These are phyloP conservation scores for Coniophora puteana DNA, from an alignment of 1,284 basidiomycete species.

Conservation along the genomic window DNA sequence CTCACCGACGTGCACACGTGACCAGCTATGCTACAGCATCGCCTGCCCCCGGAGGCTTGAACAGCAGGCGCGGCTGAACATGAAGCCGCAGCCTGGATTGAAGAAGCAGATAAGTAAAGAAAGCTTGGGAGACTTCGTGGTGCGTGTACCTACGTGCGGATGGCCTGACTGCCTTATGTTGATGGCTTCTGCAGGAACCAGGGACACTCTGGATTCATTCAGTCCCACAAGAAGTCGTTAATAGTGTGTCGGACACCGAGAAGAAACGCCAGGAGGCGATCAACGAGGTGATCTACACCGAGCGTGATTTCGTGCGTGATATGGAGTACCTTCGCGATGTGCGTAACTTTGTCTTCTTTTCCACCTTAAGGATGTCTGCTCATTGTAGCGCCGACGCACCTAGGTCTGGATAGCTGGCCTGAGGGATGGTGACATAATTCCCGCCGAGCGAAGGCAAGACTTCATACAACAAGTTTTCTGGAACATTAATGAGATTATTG, in stretches of 20 bases:
- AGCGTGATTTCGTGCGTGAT: conserved; percentile 95
- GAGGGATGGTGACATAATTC: conserved; percentile 74
- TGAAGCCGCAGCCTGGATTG: conserved; percentile 90
- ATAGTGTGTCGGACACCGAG: conserved; percentile 89
- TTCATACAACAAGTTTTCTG: conserved; percentile 97
- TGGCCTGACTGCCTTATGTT: conserved; percentile 5
- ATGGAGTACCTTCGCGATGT: conserved; percentile 98
- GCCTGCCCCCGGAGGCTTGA: conserved; percentile 93
- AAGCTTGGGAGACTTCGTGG: conserved; percentile 78
- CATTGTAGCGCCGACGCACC: not conserved
- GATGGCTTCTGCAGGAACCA: conserved; percentile 56
- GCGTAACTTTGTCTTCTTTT: conserved; percentile 28
- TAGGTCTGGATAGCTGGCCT: conserved; percentile 92
- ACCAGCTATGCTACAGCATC: conserved; percentile 94
- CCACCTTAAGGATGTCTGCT: conserved; percentile 2
- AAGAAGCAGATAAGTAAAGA: conserved; percentile 81
- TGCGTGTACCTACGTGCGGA: conserved; percentile 34
- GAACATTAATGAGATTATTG: conserved; percentile 95
- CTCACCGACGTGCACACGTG: conserved; percentile 94
- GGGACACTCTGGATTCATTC: conserved; percentile 97
- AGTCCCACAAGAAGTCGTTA: conserved; percentile 91
- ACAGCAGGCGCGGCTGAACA: conserved; percentile 88
- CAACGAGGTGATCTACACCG: conserved; percentile 99
- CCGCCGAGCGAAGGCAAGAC: conserved; percentile 73
- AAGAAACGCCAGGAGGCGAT: conserved; percentile 98